Evolutionary conservation across 208 protist genomes (phyloP).

Genomic region (Crithidia expoeki): DNA sequence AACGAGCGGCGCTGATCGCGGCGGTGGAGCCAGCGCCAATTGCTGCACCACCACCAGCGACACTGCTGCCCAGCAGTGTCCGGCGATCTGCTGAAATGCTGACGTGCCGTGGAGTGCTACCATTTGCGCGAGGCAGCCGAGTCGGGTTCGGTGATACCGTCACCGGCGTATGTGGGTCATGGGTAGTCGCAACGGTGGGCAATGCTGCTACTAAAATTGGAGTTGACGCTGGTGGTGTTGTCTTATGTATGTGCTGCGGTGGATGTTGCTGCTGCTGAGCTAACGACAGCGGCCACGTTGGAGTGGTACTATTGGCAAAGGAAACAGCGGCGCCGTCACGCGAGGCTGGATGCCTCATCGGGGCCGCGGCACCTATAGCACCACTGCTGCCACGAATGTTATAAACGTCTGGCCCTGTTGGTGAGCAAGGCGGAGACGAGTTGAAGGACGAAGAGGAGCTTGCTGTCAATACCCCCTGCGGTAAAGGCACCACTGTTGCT

Average conservation of each 20-base stretch:
- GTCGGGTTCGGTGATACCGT: conserved; percentile 7
- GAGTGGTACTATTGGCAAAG: too few relatives aligned
- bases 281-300: neutral
- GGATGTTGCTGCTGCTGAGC: neutral
- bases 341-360: neutral
- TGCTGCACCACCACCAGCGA: neutral
- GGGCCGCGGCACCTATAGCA: neutral
- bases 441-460: conserved; percentile 5
- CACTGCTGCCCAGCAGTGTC: neutral
- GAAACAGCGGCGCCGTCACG: neutral
- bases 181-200: neutral
- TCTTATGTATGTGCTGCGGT: neutral
- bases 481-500: neutral
- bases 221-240: neutral
- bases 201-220: neutral
- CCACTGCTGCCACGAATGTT: neutral
- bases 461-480: neutral
- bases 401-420: neutral
- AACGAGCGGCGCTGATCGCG: conserved; percentile 4
- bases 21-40: neutral
- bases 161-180: neutral
- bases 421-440: neutral
- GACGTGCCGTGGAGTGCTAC: neutral
- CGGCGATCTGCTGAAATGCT: conserved; percentile 22
- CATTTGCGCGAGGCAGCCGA: conserved; percentile 3